Evolutionary conservation across 1,284 basidiomycete genomes (phyloP).

Genomic region (Singerocomus inundabilis): DNA sequence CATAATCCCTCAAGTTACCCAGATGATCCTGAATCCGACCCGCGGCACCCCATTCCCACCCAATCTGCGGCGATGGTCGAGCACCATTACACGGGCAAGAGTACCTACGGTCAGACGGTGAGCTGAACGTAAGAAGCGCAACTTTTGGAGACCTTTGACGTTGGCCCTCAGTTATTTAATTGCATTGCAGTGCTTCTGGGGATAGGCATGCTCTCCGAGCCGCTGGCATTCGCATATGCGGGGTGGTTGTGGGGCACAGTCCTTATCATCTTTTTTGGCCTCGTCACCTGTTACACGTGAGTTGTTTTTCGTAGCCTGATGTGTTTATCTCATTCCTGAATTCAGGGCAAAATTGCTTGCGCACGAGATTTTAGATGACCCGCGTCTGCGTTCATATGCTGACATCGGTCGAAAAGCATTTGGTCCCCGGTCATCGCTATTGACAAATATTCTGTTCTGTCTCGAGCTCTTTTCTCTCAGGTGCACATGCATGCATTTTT

Average conservation of each 20-base stretch:
- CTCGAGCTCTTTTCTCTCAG: conserved; percentile 81
- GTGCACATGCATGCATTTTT: conserved; percentile 39
- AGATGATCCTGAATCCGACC: not conserved
- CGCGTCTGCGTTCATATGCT: conserved; percentile 75
- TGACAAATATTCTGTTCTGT: conserved; percentile 79
- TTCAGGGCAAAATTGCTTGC: conserved; percentile 83
- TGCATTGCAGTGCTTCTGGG: conserved; percentile 84
- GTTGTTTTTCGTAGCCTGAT: conserved; percentile 30
- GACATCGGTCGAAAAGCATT: conserved; percentile 90
- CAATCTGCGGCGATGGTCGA: conserved; percentile 22
- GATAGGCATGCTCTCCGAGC: conserved; percentile 88
- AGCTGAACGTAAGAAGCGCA: conserved; percentile 26
- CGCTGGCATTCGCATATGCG: conserved; percentile 83
- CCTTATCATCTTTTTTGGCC: conserved; percentile 77
- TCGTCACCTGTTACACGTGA: conserved; percentile 85
- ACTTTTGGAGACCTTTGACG: not conserved
- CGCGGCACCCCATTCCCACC: conserved; percentile 1
- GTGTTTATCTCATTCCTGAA: conserved; percentile 5
- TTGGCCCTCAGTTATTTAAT: conserved; percentile 73
- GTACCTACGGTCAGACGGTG: conserved; percentile 85
- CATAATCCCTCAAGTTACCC: not conserved
- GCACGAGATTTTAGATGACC: conserved; percentile 68
- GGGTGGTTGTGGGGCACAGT: conserved; percentile 81
- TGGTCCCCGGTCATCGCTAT: conserved; percentile 63
- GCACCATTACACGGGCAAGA: conserved; percentile 47